A percentile compares a stretch with the other conserved stretches of the same genome.
These are phyloP conservation scores for Cucurbita moschata DNA, from an alignment of 306 rosid genomes.

Conservation along the genomic window DNA sequence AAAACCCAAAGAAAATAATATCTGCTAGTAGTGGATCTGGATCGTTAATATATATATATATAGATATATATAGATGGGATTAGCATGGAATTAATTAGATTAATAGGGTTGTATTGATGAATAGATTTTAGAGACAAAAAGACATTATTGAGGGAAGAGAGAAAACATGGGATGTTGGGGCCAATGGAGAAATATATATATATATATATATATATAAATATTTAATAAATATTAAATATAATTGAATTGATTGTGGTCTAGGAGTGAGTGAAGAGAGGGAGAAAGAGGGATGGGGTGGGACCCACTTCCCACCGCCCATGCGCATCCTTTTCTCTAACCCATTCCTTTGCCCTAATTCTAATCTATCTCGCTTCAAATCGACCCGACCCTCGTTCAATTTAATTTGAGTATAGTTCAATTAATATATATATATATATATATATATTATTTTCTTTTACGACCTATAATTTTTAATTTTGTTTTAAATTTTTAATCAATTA, in stretches of 20 bases:
- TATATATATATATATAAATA: too few relatives aligned
- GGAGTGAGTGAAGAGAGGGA: neutral
- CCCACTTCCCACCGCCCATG: conserved; percentile 68
- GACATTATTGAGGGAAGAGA: conserved; percentile 2
- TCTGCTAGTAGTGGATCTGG: too few relatives aligned
- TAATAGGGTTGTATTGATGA: neutral
- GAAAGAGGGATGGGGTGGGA: conserved; percentile 16
- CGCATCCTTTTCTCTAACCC: conserved; percentile 9
- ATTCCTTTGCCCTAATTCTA: too few relatives aligned
- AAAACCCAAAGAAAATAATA: too few relatives aligned
- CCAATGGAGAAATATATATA: neutral
- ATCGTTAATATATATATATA: too few relatives aligned
- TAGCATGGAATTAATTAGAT: neutral
- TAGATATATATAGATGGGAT: neutral
- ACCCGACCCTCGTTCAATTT: conserved; percentile 22
- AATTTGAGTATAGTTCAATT: neutral
- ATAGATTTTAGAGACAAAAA: neutral
- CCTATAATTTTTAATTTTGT: too few relatives aligned
- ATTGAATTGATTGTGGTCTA: neutral
- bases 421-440: neutral
- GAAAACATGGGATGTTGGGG: conserved; percentile 26
- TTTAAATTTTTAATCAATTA: too few relatives aligned
- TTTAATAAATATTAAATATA: neutral
- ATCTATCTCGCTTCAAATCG: conserved; percentile 11
- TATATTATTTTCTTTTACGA: too few relatives aligned